Conservation (phyloP, 202 grass and related monocot genomes). For the Brachypodium distachyon region DNA sequence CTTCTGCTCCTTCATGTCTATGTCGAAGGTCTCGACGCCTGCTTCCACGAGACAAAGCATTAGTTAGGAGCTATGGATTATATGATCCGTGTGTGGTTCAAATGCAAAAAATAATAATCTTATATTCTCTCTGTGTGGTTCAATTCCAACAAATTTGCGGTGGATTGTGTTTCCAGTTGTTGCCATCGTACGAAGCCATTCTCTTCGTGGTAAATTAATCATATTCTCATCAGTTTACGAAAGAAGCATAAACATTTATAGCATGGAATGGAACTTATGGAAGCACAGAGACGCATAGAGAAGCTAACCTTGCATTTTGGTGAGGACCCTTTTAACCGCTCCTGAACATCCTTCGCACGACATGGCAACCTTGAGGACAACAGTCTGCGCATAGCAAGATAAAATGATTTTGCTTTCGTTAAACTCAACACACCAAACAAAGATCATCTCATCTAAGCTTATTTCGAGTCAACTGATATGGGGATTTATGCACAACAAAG, state of each 20-base stretch:
- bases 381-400: constrained; percentile 41
- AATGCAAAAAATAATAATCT: too few species aligned
- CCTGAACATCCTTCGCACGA: constrained; percentile 79
- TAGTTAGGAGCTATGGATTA: neutral
- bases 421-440: neutral
- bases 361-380: constrained; percentile 91
- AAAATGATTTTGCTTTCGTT: neutral
- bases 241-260: neutral
- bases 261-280: neutral
- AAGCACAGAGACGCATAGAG: neutral
- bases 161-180: neutral
- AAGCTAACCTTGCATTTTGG: constrained; percentile 76
- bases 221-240: neutral
- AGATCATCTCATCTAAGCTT: neutral
- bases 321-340: constrained; percentile 67
- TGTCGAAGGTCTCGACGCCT: constrained; percentile 86
- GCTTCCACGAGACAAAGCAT: neutral
- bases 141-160: neutral
- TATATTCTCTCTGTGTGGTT: too few species aligned
- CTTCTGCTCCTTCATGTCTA: constrained; percentile 82
- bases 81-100: too few species aligned
- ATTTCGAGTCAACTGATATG: neutral
- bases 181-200: too few species aligned
- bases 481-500: neutral
- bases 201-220: neutral